Conservation (phyloP, 352 stramenopile species). For the Globisporangium ultimum region DNA sequence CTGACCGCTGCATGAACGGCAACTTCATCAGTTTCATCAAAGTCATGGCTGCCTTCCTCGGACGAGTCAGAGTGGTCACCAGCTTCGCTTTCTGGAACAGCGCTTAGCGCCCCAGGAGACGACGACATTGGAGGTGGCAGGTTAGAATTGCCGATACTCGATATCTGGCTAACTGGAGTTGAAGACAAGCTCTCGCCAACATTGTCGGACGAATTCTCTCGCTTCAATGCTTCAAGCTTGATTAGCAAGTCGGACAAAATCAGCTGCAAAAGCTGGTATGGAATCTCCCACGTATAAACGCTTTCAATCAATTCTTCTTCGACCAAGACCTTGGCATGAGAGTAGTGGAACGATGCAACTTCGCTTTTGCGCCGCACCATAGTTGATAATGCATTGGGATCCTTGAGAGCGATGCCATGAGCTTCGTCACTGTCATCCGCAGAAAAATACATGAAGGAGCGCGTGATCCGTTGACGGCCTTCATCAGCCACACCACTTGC, state of each 20-base stretch:
- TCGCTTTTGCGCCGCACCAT: constrained; percentile 38
- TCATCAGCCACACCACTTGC: constrained; percentile 32
- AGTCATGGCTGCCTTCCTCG: constrained; percentile 7
- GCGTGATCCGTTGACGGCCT: constrained; percentile 60
- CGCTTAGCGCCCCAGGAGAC: constrained; percentile 25
- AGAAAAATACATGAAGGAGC: constrained; percentile 75
- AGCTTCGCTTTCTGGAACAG: constrained; percentile 30
- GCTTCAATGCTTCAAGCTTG: constrained; percentile 64
- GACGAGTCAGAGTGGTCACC: constrained; percentile 11
- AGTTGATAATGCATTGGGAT: constrained; percentile 3
- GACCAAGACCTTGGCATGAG: constrained; percentile 64
- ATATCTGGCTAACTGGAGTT: constrained; percentile 53
- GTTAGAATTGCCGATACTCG: constrained; percentile 28
- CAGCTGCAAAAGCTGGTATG: constrained; percentile 80
- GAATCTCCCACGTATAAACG: constrained; percentile 87
- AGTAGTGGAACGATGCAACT: constrained; percentile 32
- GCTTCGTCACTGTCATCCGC: constrained; percentile 22
- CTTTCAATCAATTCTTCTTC: constrained; percentile 87
- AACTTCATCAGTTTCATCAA: constrained; percentile 14
- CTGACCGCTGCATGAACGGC: constrained; percentile 1
- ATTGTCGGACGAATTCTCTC: constrained; percentile 36
- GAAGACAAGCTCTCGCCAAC: constrained; percentile 32
- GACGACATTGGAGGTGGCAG: constrained; percentile 22
- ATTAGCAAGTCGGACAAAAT: constrained; percentile 70
- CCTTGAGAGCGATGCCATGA: neutral